Conservation (phyloP, 257 asterid species). For the Solanum habrochaites region DNA sequence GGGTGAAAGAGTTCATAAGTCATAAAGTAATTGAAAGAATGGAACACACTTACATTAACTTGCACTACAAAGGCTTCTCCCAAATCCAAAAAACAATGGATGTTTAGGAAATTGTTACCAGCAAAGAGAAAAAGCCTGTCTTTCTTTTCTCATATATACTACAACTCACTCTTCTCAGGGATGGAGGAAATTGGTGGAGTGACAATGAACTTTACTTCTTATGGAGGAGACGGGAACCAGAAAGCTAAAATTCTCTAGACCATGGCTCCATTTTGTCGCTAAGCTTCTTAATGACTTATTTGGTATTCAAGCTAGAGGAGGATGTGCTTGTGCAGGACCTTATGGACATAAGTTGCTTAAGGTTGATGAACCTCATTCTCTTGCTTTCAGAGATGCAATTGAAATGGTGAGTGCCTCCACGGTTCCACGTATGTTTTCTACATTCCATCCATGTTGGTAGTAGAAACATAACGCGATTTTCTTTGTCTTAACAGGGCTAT, state of each 20-base stretch:
- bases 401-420: not conserved
- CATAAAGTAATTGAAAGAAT: slow-evolving; percentile 6
- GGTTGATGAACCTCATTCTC: slow-evolving; percentile 18
- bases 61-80: slow-evolving; percentile 21
- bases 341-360: slow-evolving; percentile 37
- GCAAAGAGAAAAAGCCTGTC: slow-evolving; percentile 33
- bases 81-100: slow-evolving; percentile 4
- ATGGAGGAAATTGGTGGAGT: not conserved
- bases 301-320: slow-evolving; percentile 58
- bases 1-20: slow-evolving; percentile 40
- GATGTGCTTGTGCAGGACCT: slow-evolving; percentile 51
- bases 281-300: slow-evolving; percentile 44
- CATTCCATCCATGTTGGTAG: not conserved
- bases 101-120: slow-evolving; percentile 31
- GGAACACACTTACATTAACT: slow-evolving; percentile 18
- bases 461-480: no score
- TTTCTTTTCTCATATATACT: slow-evolving; percentile 20
- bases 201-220: not conserved
- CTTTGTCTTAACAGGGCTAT: slow-evolving; percentile 21
- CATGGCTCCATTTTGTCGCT: slow-evolving; percentile 42
- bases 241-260: slow-evolving; percentile 27
- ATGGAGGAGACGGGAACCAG: not conserved
- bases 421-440: not conserved
- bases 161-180: not conserved
- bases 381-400: slow-evolving; percentile 8